phyloP scores from a whole-genome alignment of 169 alveolate species.

The Cryptosporidium felis region DNA sequence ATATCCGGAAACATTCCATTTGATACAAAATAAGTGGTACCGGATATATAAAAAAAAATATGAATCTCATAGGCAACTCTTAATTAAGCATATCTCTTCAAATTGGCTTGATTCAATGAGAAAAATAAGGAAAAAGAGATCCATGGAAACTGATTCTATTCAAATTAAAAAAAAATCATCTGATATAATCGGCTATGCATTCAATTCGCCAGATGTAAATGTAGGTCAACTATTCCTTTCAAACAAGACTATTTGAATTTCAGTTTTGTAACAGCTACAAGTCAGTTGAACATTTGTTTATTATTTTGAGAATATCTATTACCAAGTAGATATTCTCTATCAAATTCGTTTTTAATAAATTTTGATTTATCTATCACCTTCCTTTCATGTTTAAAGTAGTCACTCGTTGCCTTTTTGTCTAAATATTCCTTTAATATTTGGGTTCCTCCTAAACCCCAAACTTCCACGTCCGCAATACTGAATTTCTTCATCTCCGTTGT shows the following conservation, averaged over 20 bases:
- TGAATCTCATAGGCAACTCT: conserved; percentile 33
- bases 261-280: background rate
- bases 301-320: conserved; percentile 33
- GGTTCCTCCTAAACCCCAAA: conserved; percentile 66
- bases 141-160: conserved; percentile 1
- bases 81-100: conserved; percentile 8
- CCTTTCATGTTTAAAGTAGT: conserved; percentile 54
- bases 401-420: conserved; percentile 45
- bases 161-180: conserved; percentile 49
- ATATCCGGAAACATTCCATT: conserved; percentile 51
- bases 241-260: conserved; percentile 1
- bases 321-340: conserved; percentile 36
- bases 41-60: conserved; percentile 46
- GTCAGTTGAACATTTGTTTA: background rate
- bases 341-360: conserved; percentile 59
- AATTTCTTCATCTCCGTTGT: conserved; percentile 33
- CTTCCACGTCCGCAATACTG: conserved; percentile 60
- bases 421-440: conserved; percentile 17
- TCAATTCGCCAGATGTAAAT: conserved; percentile 58
- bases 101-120: conserved; percentile 67
- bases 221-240: conserved; percentile 55
- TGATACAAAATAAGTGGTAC: conserved; percentile 48
- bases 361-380: conserved; percentile 63
- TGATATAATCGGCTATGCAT: conserved; percentile 68
- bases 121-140: conserved; percentile 27